Evolutionary conservation across 495 filamentous ascomycete species (phyloP), one percentile per base, ranked within the genome.

Genomic region (Daldinia loculata): DNA sequence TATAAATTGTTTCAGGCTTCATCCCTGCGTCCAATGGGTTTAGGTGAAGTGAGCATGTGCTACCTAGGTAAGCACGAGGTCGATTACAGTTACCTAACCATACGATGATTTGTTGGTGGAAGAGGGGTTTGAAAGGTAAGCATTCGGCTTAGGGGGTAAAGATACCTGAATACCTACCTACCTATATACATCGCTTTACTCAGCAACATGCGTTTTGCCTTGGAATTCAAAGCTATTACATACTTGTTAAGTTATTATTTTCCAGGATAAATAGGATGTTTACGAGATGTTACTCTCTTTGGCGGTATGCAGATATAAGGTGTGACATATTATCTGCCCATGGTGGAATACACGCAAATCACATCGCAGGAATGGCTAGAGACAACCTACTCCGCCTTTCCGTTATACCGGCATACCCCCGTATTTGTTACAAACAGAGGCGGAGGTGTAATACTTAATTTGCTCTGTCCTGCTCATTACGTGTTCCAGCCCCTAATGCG

Each of bases 41-140:
- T 9, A 41, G 52, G 53, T 63, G 59, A 32, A 61, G 68, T 52
- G 38, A 60, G 59, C 63, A 67, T 72, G 59, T 72, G 53, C 29
- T 48, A 50, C 9, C 32, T 34, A 51, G 27, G 55, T 43, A 26
- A 51, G 29, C 2, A 11, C n/a, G 32, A 53, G 15, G 53, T 56
- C 36, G 26, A 24, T 51, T 58, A 3, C n/a, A 7, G 19, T 51
- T 51, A 27, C 26, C 26, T 29, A 9, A 48, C 32, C 62, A 15
- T 62, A 58, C 48, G 24, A 59, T 15, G n/a, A 45, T 43, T 27
- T 8, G 30, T 48, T 61, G 7, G 34, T 8, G 0, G 14, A 41
- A 29, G 38, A 41, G 22, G 56, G 36, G 56, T 29, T n/a, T n/a
- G n/a, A 1, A 26, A 1, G 27, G 8, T 24, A 26, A 26, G 9